Percentiles rank a stretch among this genome's conserved stretches.
Evolutionary conservation across 2,329 filamentous ascomycete species (phyloP).

Genomic region (Diplodia mutila): DNA sequence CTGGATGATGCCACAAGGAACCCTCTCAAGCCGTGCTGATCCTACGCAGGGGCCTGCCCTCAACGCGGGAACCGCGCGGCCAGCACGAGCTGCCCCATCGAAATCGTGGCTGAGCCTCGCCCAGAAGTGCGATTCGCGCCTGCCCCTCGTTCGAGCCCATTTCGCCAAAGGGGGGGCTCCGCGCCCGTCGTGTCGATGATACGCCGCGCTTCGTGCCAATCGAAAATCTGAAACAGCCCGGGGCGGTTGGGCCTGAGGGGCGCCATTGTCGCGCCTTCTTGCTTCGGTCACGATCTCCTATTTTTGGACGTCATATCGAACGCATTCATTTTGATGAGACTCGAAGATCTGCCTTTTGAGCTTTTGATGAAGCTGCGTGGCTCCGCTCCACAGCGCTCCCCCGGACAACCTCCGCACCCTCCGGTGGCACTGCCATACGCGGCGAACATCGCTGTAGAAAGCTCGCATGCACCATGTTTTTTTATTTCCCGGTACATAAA

Average conservation of each 20-base stretch:
- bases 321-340: slow-evolving; percentile 16
- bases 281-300: slow-evolving; percentile 18
- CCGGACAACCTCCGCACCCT: neutral
- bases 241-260: slow-evolving; percentile 7
- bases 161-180: slow-evolving; percentile 9
- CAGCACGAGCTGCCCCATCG: slow-evolving; percentile 22
- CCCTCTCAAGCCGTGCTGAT: slow-evolving; percentile 12
- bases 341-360: slow-evolving; percentile 14
- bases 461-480: slow-evolving; percentile 27
- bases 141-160: slow-evolving; percentile 23
- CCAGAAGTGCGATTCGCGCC: slow-evolving; percentile 4
- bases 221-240: slow-evolving; percentile 24
- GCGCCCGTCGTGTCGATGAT: slow-evolving; percentile 14
- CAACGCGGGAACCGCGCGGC: slow-evolving; percentile 24
- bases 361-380: slow-evolving; percentile 19
- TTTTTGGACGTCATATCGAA: slow-evolving; percentile 25
- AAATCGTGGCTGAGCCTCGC: slow-evolving; percentile 22
- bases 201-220: slow-evolving; percentile 15
- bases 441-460: slow-evolving; percentile 20
- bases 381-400: slow-evolving; percentile 7
- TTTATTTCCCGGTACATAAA: slow-evolving; percentile 27
- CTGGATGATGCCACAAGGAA: slow-evolving; percentile 24
- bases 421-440: slow-evolving; percentile 4
- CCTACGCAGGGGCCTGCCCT: slow-evolving; percentile 12
- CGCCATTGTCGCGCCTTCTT: neutral